Base-by-base conservation (phyloP, 805 yeast species). In the Myxozyma neotropica region DNA sequence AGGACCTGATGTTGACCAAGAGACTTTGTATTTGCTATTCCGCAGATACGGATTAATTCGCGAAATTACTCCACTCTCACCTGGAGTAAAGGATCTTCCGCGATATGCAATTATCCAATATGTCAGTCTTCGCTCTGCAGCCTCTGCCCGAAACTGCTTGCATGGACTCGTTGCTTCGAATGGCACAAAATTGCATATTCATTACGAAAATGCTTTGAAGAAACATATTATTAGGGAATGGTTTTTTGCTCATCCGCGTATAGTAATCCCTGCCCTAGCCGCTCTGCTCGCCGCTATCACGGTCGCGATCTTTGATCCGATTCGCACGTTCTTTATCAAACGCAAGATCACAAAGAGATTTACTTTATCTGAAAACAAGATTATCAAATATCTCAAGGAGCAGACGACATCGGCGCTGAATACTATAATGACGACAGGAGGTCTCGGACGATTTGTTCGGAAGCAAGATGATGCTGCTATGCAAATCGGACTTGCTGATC, bases 271-370 rank as follows among this genome's bases (percentile, higher is more conserved):
- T 0, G 73, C 88, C 5, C 67, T 90, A 4, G 73, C 94, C 43
- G 97, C 97, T 0, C 57, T 91, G 1, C 63, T 90, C 12, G 92
- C 97, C 2, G 87, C 89, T 2, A 61, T 86, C 1, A 95, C 97
- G 0, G 96, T 91, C 45, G 70, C 88, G 33, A 81, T 94, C 44
- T 94, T 94, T 73, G 99, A 94, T 67, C 99, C 99, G 1, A 89
- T 94, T 45, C 82, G 99, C 71, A 86, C 87, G 64, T 87, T 85
- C 73, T 85, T 84, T 69, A 83, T 94, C 57, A 83, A 83, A 67
- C 84, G 83, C 69, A 89, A 88, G 69, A 84, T 94, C 40, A 62
- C 61, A n/a, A 63, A 60, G 31, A 47, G 81, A 75, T 67, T 83
- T 79, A 27, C 54, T 64, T 38, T 72, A 7, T 38, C 55, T 15